Conservation (phyloP, 169 alveolate species). For the Eimeria brunetti region DNA sequence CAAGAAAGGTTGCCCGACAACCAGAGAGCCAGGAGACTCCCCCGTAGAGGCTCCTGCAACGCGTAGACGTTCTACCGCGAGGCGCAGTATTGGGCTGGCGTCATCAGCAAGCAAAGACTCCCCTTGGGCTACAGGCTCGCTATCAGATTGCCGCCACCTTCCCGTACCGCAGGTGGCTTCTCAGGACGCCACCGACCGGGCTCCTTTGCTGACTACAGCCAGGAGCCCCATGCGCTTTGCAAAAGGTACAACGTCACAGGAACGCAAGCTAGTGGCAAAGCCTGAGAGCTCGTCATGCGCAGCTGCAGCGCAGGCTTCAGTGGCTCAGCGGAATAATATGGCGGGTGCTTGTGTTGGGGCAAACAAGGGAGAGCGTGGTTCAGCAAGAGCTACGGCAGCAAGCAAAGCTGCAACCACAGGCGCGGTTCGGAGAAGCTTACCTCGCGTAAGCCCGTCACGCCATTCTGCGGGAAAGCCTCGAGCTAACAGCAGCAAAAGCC, state of each 20-base stretch:
- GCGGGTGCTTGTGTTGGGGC: neutral
- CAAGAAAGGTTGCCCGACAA: neutral
- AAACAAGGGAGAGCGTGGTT: slow-evolving; percentile 6
- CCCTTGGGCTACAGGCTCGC: slow-evolving; percentile 9
- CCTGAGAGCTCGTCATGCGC: neutral
- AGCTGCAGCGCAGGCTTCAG: neutral
- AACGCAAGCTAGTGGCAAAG: neutral
- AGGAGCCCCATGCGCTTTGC: slow-evolving; percentile 30
- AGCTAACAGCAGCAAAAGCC: slow-evolving; percentile 1
- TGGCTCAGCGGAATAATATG: neutral
- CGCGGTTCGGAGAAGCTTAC: slow-evolving; percentile 17
- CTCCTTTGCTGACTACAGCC: neutral
- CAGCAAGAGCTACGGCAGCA: slow-evolving; percentile 4
- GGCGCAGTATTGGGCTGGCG: slow-evolving; percentile 29
- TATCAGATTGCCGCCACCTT: neutral
- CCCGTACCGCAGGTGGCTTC: slow-evolving; percentile 27
- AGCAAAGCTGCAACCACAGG: neutral
- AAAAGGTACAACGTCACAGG: neutral
- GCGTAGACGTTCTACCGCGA: slow-evolving; percentile 30
- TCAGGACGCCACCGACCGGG: slow-evolving; percentile 29
- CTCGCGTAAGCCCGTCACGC: slow-evolving; percentile 14
- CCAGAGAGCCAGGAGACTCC: slow-evolving; percentile 10
- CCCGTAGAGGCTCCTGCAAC: slow-evolving; percentile 15
- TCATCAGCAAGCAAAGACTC: neutral
- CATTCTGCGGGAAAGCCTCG: slow-evolving; percentile 33